Base-by-base conservation (phyloP, 495 filamentous ascomycete genomes). In the Penicillium tannophilum region DNA sequence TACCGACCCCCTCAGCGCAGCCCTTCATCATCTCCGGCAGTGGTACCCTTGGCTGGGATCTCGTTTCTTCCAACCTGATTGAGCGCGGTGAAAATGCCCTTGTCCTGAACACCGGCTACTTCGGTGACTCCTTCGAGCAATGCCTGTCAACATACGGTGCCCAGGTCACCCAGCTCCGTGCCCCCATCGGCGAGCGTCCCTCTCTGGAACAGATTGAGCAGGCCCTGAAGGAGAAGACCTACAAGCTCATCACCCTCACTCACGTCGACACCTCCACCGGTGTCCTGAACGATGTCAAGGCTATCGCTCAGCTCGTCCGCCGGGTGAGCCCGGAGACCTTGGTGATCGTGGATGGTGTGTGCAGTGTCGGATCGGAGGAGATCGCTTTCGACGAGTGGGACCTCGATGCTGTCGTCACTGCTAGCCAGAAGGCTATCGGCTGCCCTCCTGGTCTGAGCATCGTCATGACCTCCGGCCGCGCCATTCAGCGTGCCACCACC, bases 251-350 rank as follows among this genome's bases (percentile, higher is more conserved):
- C 67, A 97, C 94, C 44, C 87, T 98, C 58, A 98, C 94, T 7
- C 94, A 98, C 74, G 93, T 96, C 56, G 94, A 98, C 67, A 98
- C 94, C 23, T 96, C 92, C 6, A 98, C 94, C 41, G 94, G 94
- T 51, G 94, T 98, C 7, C 79, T 98, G 49, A 92, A 86, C 65
- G 94, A 98, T 61, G 82, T 98, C 63, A 88, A 95, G 80, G 81
- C 83, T 44, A 76, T 98, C 41, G 85, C 91, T 16, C 88, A 90
- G 70, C 73, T 96, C 17, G 89, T 97, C 51, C 90, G 89, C 69
- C 78, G 84, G 41, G 90, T 97, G 62, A 93, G 90, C 64, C 94
- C 94, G 0, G 85, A 95, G 28, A 98, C 94, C 17, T 82, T 98
- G 52, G 74, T 98, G 28, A 80, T 97, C 42, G 93, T 97, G 52